phyloP scores from a whole-genome alignment of 2,329 filamentous ascomycete species.

The Fusarium sublunatum region DNA sequence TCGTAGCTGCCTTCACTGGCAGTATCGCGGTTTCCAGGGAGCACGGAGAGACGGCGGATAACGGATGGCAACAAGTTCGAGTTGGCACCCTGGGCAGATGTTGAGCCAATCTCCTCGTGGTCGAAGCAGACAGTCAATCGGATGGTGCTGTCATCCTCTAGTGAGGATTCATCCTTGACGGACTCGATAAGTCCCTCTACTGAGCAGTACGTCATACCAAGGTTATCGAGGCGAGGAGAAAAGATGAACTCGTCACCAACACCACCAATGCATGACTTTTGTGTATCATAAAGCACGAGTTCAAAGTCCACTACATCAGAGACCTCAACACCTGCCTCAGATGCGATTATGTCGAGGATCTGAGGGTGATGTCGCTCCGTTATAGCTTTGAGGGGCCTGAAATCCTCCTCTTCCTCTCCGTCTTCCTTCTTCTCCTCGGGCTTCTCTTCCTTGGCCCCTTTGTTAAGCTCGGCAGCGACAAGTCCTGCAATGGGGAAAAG shows the following conservation, averaged over 20 bases:
- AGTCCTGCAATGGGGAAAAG: constrained; percentile 93
- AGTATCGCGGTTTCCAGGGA: constrained; percentile 73
- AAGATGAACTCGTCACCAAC: constrained; percentile 95
- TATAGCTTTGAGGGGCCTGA: constrained; percentile 80
- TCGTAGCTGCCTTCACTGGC: constrained; percentile 73
- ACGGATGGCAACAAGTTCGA: constrained; percentile 91
- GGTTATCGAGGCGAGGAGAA: constrained; percentile 93
- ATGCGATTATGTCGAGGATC: constrained; percentile 85
- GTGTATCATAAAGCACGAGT: constrained; percentile 95
- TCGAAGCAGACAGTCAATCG: constrained; percentile 96
- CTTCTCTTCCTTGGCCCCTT: constrained; percentile 66
- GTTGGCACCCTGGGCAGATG: constrained; percentile 91
- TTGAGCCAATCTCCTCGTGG: constrained; percentile 96
- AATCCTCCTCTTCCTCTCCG: constrained; percentile 59
- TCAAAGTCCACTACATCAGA: constrained; percentile 91
- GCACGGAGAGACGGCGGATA: constrained; percentile 83
- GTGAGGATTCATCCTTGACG: constrained; percentile 68
- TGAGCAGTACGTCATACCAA: constrained; percentile 96
- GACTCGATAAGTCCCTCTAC: constrained; percentile 87
- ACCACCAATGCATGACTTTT: constrained; percentile 88
- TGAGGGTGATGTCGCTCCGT: constrained; percentile 89
- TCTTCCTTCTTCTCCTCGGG: constrained; percentile 51
- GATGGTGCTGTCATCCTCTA: constrained; percentile 83
- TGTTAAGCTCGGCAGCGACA: constrained; percentile 87
- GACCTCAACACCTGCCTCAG: constrained; percentile 76